These are phyloP conservation scores for Phytophthora lateralis DNA, from an alignment of 352 stramenopile species.

Conservation along the genomic window DNA sequence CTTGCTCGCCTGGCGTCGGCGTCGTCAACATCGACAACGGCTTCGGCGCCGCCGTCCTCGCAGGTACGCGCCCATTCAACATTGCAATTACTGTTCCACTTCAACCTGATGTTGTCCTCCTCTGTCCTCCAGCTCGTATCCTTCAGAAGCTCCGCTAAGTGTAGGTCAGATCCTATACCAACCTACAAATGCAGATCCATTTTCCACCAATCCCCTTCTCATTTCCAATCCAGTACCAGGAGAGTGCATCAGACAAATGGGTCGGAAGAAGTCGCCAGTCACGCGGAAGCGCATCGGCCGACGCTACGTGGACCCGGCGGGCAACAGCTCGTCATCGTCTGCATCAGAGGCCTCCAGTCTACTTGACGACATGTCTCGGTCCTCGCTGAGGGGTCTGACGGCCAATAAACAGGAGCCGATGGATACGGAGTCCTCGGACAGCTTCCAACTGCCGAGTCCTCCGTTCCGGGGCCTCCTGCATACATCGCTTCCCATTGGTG, in stretches of 20 bases:
- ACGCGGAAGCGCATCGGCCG: constrained; percentile 37
- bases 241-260: constrained; percentile 26
- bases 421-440: constrained; percentile 18
- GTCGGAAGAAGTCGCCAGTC: constrained; percentile 38
- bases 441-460: constrained; percentile 6
- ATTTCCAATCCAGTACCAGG: constrained; percentile 9
- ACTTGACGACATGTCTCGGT: constrained; percentile 8
- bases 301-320: constrained; percentile 17
- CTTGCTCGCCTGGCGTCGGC: constrained; percentile 96
- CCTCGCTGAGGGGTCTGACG: constrained; percentile 15
- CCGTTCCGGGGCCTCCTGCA: constrained; percentile 9
- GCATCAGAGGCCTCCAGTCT: constrained; percentile 5
- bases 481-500: constrained; percentile 9
- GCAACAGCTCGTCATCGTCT: constrained; percentile 4
- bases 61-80: constrained; percentile 51
- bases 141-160: constrained; percentile 30
- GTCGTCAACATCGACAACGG: constrained; percentile 99
- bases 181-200: constrained; percentile 5
- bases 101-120: constrained; percentile 16
- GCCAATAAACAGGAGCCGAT: constrained; percentile 23
- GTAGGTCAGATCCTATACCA: not conserved
- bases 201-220: not conserved
- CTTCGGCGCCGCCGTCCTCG: constrained; percentile 96
- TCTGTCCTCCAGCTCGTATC: constrained; percentile 34
- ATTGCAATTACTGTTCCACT: constrained; percentile 1